Percentiles rank a stretch among this genome's conserved stretches.
Conservation (phyloP, 2,329 filamentous ascomycete species). For the Lachnellula hyalina region DNA sequence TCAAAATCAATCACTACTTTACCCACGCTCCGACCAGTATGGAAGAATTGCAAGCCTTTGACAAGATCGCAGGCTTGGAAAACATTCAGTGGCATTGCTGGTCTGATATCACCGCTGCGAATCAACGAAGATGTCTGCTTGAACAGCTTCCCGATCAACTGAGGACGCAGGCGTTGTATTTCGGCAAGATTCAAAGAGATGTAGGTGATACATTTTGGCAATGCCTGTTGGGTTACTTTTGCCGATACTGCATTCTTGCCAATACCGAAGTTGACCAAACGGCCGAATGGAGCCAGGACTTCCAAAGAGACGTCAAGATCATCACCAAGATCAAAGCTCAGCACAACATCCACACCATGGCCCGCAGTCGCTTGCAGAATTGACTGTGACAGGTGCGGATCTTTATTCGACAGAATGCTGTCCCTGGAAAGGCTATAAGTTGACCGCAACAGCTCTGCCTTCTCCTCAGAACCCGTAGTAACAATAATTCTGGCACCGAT, state of each 20-base stretch:
- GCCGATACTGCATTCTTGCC: conserved; percentile 19
- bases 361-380: too few relatives aligned
- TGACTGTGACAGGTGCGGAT: too few relatives aligned
- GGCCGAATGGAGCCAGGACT: conserved; percentile 34
- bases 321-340: conserved; percentile 24
- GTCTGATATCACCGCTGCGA: background rate
- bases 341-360: conserved; percentile 27
- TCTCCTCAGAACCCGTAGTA: conserved; percentile 28
- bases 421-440: conserved; percentile 32
- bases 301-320: conserved; percentile 38
- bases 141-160: background rate
- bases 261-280: conserved; percentile 33
- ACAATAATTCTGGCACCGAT: conserved; percentile 24
- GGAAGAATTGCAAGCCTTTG: conserved; percentile 11
- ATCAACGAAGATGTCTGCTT: background rate
- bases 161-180: too few relatives aligned
- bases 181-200: too few relatives aligned
- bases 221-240: too few relatives aligned
- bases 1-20: conserved; percentile 10
- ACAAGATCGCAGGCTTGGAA: conserved; percentile 10
- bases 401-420: conserved; percentile 30
- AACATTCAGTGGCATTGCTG: background rate
- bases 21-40: conserved; percentile 14
- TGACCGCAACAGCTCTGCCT: conserved; percentile 27
- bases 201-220: too few relatives aligned